phyloP scores from a whole-genome alignment of 306 rosid species.

The Calophaca sinica region DNA sequence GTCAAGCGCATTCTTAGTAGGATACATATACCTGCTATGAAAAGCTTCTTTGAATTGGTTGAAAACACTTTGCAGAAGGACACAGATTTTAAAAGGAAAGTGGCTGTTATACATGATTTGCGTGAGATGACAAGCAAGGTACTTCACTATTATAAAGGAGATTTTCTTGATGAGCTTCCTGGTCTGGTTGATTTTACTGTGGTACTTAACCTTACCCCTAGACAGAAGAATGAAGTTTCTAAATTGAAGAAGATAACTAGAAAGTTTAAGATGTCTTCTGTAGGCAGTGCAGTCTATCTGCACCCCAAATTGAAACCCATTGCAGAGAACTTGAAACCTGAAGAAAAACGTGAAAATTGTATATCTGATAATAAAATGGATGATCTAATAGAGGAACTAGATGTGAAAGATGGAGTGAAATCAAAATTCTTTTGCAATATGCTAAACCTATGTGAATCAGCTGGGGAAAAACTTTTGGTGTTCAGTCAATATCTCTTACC shows the following conservation, averaged over 20 bases:
- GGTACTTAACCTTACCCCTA: constrained; percentile 66
- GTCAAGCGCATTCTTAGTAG: constrained; percentile 76
- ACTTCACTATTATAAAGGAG: constrained; percentile 93
- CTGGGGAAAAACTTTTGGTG: constrained; percentile 85
- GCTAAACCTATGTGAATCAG: constrained; percentile 69
- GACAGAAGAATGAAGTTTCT: constrained; percentile 64
- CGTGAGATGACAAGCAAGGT: constrained; percentile 93
- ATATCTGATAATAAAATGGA: constrained; percentile 65
- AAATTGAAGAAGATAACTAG: constrained; percentile 54
- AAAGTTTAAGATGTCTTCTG: constrained; percentile 78
- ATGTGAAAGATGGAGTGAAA: constrained; percentile 81
- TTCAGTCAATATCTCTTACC: constrained; percentile 94
- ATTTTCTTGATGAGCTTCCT: constrained; percentile 96
- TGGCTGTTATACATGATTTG: constrained; percentile 80
- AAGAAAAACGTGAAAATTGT: constrained; percentile 57
- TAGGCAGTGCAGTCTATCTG: constrained; percentile 84
- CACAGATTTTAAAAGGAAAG: constrained; percentile 77
- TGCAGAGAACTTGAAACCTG: constrained; percentile 51
- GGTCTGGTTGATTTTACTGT: constrained; percentile 88
- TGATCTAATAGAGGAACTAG: constrained; percentile 57
- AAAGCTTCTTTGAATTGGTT: constrained; percentile 71
- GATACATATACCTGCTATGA: constrained; percentile 62
- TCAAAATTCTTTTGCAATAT: constrained; percentile 74
- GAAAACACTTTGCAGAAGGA: constrained; percentile 89
- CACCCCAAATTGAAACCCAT: constrained; percentile 71